Base-by-base conservation (phyloP, 768 basidiomycete species). In the Lentinula detonsa region DNA sequence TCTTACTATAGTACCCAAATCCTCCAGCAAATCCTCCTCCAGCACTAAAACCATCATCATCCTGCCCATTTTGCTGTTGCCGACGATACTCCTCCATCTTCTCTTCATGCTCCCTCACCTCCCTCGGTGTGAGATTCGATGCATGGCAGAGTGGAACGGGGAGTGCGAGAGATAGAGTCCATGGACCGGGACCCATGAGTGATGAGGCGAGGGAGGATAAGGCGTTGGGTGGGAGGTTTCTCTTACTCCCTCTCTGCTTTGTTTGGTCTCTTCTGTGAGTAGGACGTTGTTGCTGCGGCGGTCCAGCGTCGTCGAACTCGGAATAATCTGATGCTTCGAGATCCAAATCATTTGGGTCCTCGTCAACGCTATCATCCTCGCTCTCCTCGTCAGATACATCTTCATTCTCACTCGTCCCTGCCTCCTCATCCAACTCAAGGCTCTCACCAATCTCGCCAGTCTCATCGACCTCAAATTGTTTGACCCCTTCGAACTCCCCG, bases 181-280 rank as follows among this genome's bases (percentile, higher is more conserved):
- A 98, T 11, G 96, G 95, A 0, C 96, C 95, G 2, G 85, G 84
- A 33, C 88, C 89, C 85, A 87, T 87, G 62, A 83, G 73, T 48
- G 68, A 77, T 21, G 87, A 84, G 33, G 81, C 83, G 53, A 81
- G 70, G 57, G 88, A 85, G 0, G 81, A 82, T 33, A 81, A 67
- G 65, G 85, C 81, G 49, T 21, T 15, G n/a, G 31, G 50, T 5
- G 28, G 6, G 15, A 11, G 50, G 6, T 49, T 23, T 23, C 21
- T 49, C 23, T 28, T 28, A 28, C 28, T 28, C 28, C 28, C 28
- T 28, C 28, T 28, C 28, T 28, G 28, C 3, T 28, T 28, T 28
- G 28, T 28, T 28, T 28, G 28, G 3, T 28, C 3, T 28, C 48
- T 10, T 49, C 5, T 6, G 42, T 39, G 13, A 39, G 37, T 28